Percentiles rank a stretch among this genome's conserved stretches.
These are phyloP conservation scores for Malassezia equina DNA, from an alignment of 1,284 basidiomycete species.

Conservation along the genomic window DNA sequence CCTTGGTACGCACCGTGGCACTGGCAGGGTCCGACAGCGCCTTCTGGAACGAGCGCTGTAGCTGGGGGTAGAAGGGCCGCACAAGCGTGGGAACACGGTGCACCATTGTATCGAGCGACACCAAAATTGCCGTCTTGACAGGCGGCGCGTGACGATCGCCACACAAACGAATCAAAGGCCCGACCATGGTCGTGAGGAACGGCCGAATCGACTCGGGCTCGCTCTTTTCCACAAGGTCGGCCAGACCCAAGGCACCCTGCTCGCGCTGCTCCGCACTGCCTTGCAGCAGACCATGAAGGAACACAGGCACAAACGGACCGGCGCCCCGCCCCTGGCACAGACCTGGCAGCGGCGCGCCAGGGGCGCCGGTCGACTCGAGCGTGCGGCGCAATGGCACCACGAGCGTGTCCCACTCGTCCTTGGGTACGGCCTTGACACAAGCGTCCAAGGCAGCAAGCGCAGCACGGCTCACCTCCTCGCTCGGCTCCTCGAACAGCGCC, in stretches of 20 bases:
- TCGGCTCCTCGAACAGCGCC: conserved; percentile 68
- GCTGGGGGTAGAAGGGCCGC: conserved; percentile 94
- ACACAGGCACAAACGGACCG: conserved; percentile 74
- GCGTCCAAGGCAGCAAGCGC: conserved; percentile 75
- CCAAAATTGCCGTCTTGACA: conserved; percentile 44
- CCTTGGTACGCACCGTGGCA: conserved; percentile 67
- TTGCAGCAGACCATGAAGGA: conserved; percentile 64
- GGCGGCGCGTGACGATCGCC: conserved; percentile 44
- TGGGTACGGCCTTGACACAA: conserved; percentile 81
- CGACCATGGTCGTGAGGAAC: conserved; percentile 90
- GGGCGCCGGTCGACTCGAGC: conserved; percentile 73
- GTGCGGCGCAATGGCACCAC: conserved; percentile 65
- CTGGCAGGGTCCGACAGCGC: conserved; percentile 73
- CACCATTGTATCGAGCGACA: conserved; percentile 38
- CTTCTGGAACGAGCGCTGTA: conserved; percentile 94
- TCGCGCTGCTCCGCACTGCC: conserved; percentile 57
- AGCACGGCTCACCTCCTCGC: conserved; percentile 63
- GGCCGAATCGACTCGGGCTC: conserved; percentile 82
- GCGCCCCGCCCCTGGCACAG: conserved; percentile 72
- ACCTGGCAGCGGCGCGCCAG: conserved; percentile 62
- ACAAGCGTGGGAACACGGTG: conserved; percentile 70
- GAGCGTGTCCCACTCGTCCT: conserved; percentile 72
- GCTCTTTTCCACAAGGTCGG: conserved; percentile 84
- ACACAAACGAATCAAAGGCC: conserved; percentile 65
- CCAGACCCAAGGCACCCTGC: conserved; percentile 85